Conservation (phyloP, 1,284 basidiomycete genomes). For the Microbotryum intermedium region DNA sequence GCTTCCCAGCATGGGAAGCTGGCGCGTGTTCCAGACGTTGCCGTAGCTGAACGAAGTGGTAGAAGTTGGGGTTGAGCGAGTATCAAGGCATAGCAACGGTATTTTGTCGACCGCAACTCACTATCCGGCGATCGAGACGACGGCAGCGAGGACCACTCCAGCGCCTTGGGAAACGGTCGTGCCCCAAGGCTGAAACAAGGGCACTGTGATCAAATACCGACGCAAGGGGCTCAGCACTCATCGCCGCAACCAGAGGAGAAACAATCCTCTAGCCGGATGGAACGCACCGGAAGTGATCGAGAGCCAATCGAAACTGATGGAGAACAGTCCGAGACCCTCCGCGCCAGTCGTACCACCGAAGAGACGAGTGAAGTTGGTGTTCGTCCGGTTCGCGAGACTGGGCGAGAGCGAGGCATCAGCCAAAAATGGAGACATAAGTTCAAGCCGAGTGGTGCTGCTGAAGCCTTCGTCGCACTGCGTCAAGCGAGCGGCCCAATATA, state of each 20-base stretch:
- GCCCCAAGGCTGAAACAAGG: slow-evolving; percentile 3
- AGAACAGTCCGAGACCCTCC: slow-evolving; percentile 53
- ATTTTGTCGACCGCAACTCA: neutral
- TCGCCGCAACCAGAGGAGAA: neutral
- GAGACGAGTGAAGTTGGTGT: slow-evolving; percentile 50
- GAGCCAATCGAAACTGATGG: slow-evolving; percentile 45
- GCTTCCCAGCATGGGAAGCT: slow-evolving; percentile 53
- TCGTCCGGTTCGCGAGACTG: slow-evolving; percentile 49
- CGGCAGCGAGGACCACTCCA: slow-evolving; percentile 37
- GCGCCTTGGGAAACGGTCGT: slow-evolving; percentile 1
- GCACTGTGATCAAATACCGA: neutral
- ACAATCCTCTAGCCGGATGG: neutral
- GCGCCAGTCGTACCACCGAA: slow-evolving; percentile 55
- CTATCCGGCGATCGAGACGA: slow-evolving; percentile 52
- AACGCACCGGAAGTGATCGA: neutral
- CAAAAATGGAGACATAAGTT: too few relatives aligned
- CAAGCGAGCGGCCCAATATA: too few relatives aligned
- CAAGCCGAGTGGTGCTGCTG: too few relatives aligned
- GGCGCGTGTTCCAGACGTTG: slow-evolving; percentile 50
- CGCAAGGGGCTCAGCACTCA: too few relatives aligned
- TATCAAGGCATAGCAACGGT: neutral
- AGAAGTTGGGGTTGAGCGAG: too few relatives aligned
- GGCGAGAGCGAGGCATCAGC: too few relatives aligned
- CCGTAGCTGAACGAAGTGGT: neutral
- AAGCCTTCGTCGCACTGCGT: too few relatives aligned